Percentiles rank a stretch among this genome's conserved stretches.
Conservation (phyloP, 306 rosid species). For the Trifolium fragiferum region DNA sequence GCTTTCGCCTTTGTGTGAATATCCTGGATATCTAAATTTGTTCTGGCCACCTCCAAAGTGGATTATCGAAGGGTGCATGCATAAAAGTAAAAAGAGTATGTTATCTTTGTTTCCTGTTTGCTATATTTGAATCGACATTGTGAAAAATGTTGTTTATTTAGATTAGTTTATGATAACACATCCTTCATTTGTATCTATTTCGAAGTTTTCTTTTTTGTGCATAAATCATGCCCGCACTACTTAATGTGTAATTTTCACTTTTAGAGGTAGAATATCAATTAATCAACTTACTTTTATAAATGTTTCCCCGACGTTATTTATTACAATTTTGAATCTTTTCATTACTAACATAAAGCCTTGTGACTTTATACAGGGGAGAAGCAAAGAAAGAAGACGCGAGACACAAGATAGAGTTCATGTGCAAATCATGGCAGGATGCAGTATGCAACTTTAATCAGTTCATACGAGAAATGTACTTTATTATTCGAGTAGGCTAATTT, state of each 20-base stretch:
- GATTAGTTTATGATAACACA: no score
- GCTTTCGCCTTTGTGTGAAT: conserved; percentile 53
- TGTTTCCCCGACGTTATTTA: background rate
- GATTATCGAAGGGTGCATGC: conserved; percentile 37
- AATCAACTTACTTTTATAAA: no score
- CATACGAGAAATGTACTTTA: no score
- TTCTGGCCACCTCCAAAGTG: conserved; percentile 83
- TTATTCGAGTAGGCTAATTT: no score
- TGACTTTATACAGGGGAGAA: background rate
- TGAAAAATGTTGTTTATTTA: background rate
- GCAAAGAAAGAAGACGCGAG: background rate
- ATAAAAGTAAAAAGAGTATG: background rate
- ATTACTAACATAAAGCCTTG: background rate
- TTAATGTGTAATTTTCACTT: no score
- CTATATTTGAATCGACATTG: background rate
- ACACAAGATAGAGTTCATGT: background rate
- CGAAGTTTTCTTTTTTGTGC: no score
- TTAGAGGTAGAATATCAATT: background rate
- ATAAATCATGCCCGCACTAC: no score
- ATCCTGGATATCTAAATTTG: conserved; percentile 52
- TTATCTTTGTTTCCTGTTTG: background rate
- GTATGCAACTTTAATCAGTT: no score
- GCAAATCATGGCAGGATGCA: no score
- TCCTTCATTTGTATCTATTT: no score
- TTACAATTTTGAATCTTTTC: background rate